Percentiles rank a stretch among this genome's conserved stretches.
phyloP scores from a whole-genome alignment of 176 grass and related monocot genomes.

The Otatea glauca region DNA sequence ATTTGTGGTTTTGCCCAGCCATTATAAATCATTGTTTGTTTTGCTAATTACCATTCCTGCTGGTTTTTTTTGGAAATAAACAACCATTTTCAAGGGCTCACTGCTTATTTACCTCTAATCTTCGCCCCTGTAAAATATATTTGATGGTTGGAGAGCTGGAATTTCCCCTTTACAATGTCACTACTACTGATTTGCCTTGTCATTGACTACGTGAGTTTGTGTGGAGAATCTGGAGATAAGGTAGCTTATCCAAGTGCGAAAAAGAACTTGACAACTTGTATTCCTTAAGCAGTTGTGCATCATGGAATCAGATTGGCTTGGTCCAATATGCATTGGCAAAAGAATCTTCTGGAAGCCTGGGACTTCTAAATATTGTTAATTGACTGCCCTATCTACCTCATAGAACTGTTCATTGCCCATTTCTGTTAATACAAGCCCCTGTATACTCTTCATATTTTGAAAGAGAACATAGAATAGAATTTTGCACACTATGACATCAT shows the following conservation, averaged over 20 bases:
- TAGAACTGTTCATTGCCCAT: neutral
- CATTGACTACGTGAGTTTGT: neutral
- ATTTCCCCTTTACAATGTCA: neutral
- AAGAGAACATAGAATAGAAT: neutral
- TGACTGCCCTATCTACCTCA: conserved; percentile 17
- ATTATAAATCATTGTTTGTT: neutral
- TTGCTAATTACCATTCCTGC: neutral
- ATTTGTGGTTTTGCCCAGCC: neutral
- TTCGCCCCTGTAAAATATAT: conserved; percentile 12
- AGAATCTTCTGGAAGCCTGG: conserved; percentile 29
- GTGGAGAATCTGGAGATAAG: too few relatives aligned
- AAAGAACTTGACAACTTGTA: neutral
- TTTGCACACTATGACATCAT: conserved; percentile 16
- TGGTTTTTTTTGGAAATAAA: conserved; percentile 27
- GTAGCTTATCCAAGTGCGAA: neutral
- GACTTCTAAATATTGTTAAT: conserved; percentile 15
- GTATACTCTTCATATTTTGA: neutral
- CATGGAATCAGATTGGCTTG: neutral
- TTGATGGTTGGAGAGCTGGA: neutral
- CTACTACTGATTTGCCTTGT: neutral
- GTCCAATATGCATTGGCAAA: neutral
- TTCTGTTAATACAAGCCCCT: neutral
- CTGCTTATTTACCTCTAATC: neutral
- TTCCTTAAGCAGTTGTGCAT: conserved; percentile 17
- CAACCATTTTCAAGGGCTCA: neutral